Evolutionary conservation across 2,329 filamentous ascomycete species (phyloP), one percentile per base, ranked within the genome.

Genomic region (Pseudopyrenochaeta lycopersici): DNA sequence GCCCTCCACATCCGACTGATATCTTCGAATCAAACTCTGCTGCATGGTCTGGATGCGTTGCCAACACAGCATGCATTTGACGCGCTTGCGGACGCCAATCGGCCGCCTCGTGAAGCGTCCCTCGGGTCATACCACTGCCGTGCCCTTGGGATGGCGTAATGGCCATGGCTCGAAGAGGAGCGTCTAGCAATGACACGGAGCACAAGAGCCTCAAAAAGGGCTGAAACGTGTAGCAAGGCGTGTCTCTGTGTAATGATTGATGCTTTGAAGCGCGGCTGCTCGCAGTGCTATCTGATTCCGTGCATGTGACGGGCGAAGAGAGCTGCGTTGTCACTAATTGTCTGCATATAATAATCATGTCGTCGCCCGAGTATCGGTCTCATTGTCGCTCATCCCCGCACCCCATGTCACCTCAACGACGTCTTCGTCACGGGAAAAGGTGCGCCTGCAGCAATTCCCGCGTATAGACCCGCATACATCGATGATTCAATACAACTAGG

Each of bases 31-130:
- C 64, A 66, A 52, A 52, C 38, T 49, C 50, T 23, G 40, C 32
- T 17, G 32, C 15, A 18, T 36, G 49, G 50, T 54, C 53, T 53
- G 54, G 64, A 63, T 69, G 70, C 71, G 68, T 61, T 72, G 72
- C 71, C 71, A 74, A 66, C 72, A 54, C 63, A 73, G 70, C 71
- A 66, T 73, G 71, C 71, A 67, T 63, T 56, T 49, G 54, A 56
- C 64, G 66, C 67, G 66, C 64, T 67, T 65, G 66, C 62, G 29
- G 62, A 66, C 63, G 61, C 67, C 65, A 67, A 72, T 67, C 63
- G 64, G 40, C 60, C 63, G 60, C 60, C 23, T 53, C 52, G 43
- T 32, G 41, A 35, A 58, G 42, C 56, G 55, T 57, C 62, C 58
- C 58, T 56, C 51, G 53, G 44, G 44, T 49, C 58, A 60, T 68